phyloP scores from a whole-genome alignment of 768 basidiomycete genomes.

The Agaricus subrufescens region DNA sequence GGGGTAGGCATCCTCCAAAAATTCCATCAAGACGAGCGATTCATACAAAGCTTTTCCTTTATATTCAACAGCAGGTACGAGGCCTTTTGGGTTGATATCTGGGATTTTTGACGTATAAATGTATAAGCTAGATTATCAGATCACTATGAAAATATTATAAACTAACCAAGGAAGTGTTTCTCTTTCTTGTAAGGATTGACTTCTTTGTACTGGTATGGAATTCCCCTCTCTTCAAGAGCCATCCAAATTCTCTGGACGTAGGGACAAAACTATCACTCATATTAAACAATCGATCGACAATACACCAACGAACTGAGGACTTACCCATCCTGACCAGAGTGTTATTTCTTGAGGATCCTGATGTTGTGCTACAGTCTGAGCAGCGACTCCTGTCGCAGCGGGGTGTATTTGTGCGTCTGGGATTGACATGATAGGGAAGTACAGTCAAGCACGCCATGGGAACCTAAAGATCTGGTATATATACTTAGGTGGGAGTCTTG shows the following conservation, averaged over 20 bases:
- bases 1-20: constrained; percentile 60
- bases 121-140: not conserved
- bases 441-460: too few relatives aligned
- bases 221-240: constrained; percentile 57
- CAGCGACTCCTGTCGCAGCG: constrained; percentile 52
- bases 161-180: constrained; percentile 43
- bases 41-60: constrained; percentile 60
- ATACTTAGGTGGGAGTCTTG: not conserved
- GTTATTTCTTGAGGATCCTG: constrained; percentile 48
- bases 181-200: constrained; percentile 71
- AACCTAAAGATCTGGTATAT: not conserved
- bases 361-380: constrained; percentile 46
- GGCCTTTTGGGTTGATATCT: constrained; percentile 62
- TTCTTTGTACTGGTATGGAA: constrained; percentile 66
- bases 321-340: constrained; percentile 59
- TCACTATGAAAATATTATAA: not conserved
- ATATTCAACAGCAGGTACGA: constrained; percentile 53
- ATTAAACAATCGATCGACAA: not conserved
- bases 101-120: constrained; percentile 18
- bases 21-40: constrained; percentile 59
- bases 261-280: constrained; percentile 45
- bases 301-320: constrained; percentile 11
- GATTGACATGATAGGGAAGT: constrained; percentile 11
- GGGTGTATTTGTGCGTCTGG: constrained; percentile 55
- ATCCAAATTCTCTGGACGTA: constrained; percentile 64